phyloP scores from a whole-genome alignment of 805 yeast species.

The Ogataea philodendri region DNA sequence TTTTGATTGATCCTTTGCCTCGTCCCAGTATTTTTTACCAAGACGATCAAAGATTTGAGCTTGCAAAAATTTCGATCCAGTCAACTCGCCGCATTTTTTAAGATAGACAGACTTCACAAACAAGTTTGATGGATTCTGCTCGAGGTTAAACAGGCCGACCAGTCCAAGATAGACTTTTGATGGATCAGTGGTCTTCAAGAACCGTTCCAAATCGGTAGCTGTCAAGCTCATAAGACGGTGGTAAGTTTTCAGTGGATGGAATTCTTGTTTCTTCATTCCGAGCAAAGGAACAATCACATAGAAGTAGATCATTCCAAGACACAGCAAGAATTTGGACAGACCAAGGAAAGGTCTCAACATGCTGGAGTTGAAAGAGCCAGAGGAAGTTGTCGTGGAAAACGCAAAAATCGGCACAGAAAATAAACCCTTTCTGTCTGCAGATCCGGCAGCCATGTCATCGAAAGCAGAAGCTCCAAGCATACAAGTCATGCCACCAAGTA shows the following conservation, averaged over 20 bases:
- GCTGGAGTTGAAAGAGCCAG: slow-evolving; percentile 19
- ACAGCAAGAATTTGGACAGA: slow-evolving; percentile 25
- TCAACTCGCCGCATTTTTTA: slow-evolving; percentile 19
- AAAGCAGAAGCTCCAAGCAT: slow-evolving; percentile 60
- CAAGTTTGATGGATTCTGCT: slow-evolving; percentile 11
- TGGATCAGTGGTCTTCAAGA: not conserved
- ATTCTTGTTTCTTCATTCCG: not conserved
- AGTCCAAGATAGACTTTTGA: slow-evolving; percentile 3
- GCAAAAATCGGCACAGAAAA: slow-evolving; percentile 33
- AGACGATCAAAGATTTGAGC: slow-evolving; percentile 16
- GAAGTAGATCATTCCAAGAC: slow-evolving; percentile 21
- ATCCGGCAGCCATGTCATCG: slow-evolving; percentile 40
- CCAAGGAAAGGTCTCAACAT: slow-evolving; percentile 30
- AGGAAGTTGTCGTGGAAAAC: slow-evolving; percentile 22
- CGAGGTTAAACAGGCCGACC: slow-evolving; percentile 12
- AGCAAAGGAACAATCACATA: slow-evolving; percentile 18
- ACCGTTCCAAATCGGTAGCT: slow-evolving; percentile 14
- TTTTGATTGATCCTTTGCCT: not conserved
- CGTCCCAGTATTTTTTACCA: slow-evolving; percentile 22
- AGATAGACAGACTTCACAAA: slow-evolving; percentile 27
- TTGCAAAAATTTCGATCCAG: not conserved
- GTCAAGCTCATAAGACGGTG: slow-evolving; percentile 11
- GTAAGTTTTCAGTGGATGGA: slow-evolving; percentile 20
- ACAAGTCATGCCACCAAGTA: slow-evolving; percentile 64
- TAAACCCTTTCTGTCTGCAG: slow-evolving; percentile 26